Base-by-base conservation (phyloP, 2,329 filamentous ascomycete species). In the Penicillium digitatum region DNA sequence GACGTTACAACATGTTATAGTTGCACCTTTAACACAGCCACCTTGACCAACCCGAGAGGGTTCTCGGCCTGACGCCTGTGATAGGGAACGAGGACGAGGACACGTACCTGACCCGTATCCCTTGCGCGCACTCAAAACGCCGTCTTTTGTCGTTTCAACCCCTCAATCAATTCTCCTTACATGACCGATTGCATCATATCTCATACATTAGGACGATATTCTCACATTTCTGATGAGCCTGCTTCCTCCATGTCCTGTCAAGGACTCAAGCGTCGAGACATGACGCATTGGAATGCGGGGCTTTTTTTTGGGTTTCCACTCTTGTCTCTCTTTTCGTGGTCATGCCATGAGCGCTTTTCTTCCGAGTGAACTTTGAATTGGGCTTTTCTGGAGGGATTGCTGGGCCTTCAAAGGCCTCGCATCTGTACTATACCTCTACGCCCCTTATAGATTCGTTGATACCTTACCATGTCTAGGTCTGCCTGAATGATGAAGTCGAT, bases 101-200 rank as follows among this genome's bases (percentile, higher is more conserved):
- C 55, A 59, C 49, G 62, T 63, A 63, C 61, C 59, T 63, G 62
- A 62, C 42, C 59, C 59, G 62, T 50, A 50, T 62, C 62, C 62
- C 62, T 64, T 64, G 62, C 61, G 52, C 51, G 48, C 40, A 57
- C 44, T 22, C 37, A 40, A 29, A 54, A 55, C 52, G 52, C 44
- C 32, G 34, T 48, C 29, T 57, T 44, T 40, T 24, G 43, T 46
- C 54, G 55, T 59, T 60, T 56, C 48, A 45, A 46, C 35, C 27
- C 22, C 48, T 20, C 43, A 52, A 20, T 45, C n/a, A 8, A 44
- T 18, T 60, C 58, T 49, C 61, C 59, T 63, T 64, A 46, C 54
- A 57, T 57, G 22, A 34, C 20, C 34, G 49, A 54, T 60, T 62
- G 55, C 59, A 58, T 60, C 62, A 60, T 47, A 42, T 31, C 27